Base-by-base conservation (phyloP, 2,329 filamentous ascomycete genomes). In the Calonectria hongkongensis region DNA sequence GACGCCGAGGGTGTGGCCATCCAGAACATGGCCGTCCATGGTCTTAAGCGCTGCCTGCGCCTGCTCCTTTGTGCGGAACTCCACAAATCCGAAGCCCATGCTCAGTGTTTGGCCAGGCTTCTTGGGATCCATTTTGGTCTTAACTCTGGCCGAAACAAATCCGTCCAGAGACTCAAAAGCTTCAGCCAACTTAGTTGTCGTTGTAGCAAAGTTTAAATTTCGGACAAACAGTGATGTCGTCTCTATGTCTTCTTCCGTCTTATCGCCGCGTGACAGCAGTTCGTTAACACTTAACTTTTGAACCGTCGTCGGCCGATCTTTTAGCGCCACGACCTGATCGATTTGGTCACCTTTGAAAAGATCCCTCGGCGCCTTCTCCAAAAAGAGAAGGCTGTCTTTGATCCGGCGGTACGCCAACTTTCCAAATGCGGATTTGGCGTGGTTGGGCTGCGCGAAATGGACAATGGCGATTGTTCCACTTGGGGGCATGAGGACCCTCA, bases 21-120 rank as follows among this genome's bases (percentile, higher is more conserved):
- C 95, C n/a, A 99, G 90, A 47, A 92, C 92, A 83, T 94, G 92
- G 13, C 95, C 95, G 83, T 98, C 92, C 95, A 98, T 97, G n/a
- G 92, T 91, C 77, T 91, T 90, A 71, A 95, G 87, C 28, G 96
- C 97, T 56, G 94, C 93, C 77, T 94, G 91, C 0, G 97, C 96
- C 79, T 96, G 91, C 48, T 89, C 90, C 80, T 94, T 94, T 77
- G 90, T 93, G 72, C 89, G 90, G 85, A 98, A 99, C 80, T 98
- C 95, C 72, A 95, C 91, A 83, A 99, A 99, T 54, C 96, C 97
- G 82, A 98, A 99, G 45, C 97, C 97, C 96, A 98, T 98, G 82
- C 96, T 98, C 67, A 99, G 91, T 4, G 94, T 90, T 84, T 98
- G 93, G 10, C 94, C 95, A 21, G 94, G 93, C 81, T 94, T 94